Evolutionary conservation across 2,329 filamentous ascomycete genomes (phyloP).

Genomic region (Didymella exigua): DNA sequence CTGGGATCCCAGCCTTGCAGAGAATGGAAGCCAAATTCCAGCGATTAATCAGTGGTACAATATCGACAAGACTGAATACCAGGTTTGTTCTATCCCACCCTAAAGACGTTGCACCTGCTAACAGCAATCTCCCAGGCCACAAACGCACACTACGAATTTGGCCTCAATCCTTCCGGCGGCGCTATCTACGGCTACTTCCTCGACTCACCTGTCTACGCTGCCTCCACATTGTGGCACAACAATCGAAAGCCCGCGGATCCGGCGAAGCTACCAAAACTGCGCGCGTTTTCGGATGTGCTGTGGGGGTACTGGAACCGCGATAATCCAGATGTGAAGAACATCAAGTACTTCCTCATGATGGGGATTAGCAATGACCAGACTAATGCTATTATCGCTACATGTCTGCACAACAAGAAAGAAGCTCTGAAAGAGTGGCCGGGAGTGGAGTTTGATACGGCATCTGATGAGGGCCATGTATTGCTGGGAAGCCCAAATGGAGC

Average conservation of each 20-base stretch:
- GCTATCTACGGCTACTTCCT: conserved; percentile 23
- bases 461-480: conserved; percentile 25
- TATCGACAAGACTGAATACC: conserved; percentile 16
- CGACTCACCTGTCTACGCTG: conserved; percentile 15
- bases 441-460: conserved; percentile 12
- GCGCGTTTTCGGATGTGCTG: conserved; percentile 25
- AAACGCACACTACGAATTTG: conserved; percentile 25
- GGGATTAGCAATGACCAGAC: conserved; percentile 27
- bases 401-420: conserved; percentile 7
- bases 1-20: conserved; percentile 15
- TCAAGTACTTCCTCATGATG: conserved; percentile 28
- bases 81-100: no score
- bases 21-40: conserved; percentile 14
- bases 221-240: conserved; percentile 14
- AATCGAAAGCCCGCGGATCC: not conserved
- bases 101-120: no score
- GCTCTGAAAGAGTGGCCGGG: conserved; percentile 27
- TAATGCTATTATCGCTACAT: conserved; percentile 21
- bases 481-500: conserved; percentile 28
- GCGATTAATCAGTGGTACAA: conserved; percentile 25
- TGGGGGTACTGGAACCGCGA: conserved; percentile 28
- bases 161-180: conserved; percentile 17
- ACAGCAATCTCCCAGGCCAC: conserved; percentile 20
- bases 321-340: conserved; percentile 18
- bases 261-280: conserved; percentile 21